Evolutionary conservation across 129 eudicot genomes (phyloP).

Genomic region (Heracleum sosnowskyi): DNA sequence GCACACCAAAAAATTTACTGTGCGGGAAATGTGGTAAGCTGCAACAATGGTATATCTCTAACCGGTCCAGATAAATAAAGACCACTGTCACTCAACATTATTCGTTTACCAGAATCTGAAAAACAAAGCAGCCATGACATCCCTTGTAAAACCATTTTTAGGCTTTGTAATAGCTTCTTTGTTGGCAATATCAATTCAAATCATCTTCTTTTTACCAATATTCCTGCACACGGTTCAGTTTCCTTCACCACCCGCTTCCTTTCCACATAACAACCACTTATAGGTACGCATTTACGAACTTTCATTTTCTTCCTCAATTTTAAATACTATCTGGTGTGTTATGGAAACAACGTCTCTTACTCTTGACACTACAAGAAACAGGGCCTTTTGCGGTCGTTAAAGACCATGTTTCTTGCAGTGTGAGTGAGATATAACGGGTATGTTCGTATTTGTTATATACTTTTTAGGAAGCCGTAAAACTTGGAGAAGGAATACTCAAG

Average conservation of each 20-base stretch:
- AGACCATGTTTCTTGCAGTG: no score
- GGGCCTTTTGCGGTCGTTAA: no score
- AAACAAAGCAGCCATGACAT: conserved; percentile 8
- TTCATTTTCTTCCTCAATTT: no score
- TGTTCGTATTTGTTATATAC: not conserved
- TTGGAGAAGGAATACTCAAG: conserved; percentile 52
- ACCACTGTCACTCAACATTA: no score
- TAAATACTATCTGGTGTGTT: not conserved
- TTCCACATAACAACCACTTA: conserved; percentile 37
- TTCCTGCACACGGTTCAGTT: conserved; percentile 42
- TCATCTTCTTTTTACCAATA: conserved; percentile 47
- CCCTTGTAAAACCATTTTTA: not conserved
- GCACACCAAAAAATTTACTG: no score
- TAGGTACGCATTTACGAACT: conserved; percentile 28
- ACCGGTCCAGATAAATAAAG: no score
- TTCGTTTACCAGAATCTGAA: no score
- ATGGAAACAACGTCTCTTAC: not conserved
- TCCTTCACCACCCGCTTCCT: conserved; percentile 24
- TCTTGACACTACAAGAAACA: no score
- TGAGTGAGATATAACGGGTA: no score
- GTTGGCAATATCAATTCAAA: conserved; percentile 47
- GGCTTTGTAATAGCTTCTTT: conserved; percentile 32
- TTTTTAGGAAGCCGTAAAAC: conserved; percentile 43
- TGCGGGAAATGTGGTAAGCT: no score
- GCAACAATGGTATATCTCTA: no score